Evolutionary conservation across 169 alveolate species (phyloP), one percentile per base, ranked within the genome.

Genomic region (Eimeria nieschulzi): DNA sequence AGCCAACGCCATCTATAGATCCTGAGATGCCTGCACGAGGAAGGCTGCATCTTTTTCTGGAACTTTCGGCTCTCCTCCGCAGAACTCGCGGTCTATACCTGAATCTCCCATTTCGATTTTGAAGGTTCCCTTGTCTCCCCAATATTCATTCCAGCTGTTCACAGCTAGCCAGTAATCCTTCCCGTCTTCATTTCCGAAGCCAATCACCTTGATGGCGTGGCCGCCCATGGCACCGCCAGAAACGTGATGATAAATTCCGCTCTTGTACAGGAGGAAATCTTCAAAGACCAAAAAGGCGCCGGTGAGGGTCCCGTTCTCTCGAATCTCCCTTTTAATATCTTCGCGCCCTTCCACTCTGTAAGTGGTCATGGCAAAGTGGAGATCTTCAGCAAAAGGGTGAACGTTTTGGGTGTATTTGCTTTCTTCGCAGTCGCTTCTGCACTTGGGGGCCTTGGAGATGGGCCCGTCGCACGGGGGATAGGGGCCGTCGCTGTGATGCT

Each of bases 201-300:
- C 98, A 46, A 96, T 79, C 33, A 97, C 95, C 86, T 97, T 96
- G 55, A 97, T 94, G 25, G 99, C 96, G 90, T 96, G 98, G 15
- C 96, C 97, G 13, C 98, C 99, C 21, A 93, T 63, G n/a, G 55
- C 53, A 10, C 46, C 8, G 25, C 98, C 97, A 10, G 94, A 70
- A 54, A 95, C 95, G 87, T 96, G 96, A 56, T 94, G 92, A 93
- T 96, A 97, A 76, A 97, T 94, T 26, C 99, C 99, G 17, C 93
- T 53, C 72, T 94, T 93, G 95, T 97, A 97, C 83, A 71, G 92
- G 46, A 95, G 90, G 93, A 97, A 96, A 73, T 97, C 98, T 78
- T 91, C 94, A 83, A 95, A 95, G 19, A 96, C 97, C 25, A 83
- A 64, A 94, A 97, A 95, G 39, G 96, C 94, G n/a, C 96, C 96